A percentile compares a stretch with the other conserved stretches of the same genome.
Evolutionary conservation across 805 yeast genomes (phyloP).

Genomic region (Lachancea waltii): DNA sequence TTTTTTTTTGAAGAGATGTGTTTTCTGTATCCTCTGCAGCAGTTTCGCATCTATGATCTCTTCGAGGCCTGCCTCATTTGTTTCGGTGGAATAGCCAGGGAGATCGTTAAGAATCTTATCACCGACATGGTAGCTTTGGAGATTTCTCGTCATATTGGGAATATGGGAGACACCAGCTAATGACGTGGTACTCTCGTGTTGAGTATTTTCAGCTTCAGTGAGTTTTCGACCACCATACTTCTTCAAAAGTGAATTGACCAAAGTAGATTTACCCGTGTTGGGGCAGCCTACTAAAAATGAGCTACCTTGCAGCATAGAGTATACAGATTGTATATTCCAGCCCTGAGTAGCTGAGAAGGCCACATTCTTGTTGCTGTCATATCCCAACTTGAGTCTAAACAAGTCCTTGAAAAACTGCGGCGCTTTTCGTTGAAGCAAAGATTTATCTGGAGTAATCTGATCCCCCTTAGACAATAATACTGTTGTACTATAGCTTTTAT

Average conservation of each 20-base stretch:
- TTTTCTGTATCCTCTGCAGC: constrained; percentile 29
- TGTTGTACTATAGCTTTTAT: constrained; percentile 11
- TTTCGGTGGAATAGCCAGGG: constrained; percentile 34
- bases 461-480: constrained; percentile 29
- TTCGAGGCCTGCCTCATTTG: constrained; percentile 19
- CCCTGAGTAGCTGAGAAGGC: constrained; percentile 22
- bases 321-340: constrained; percentile 27
- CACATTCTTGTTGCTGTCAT: constrained; percentile 23
- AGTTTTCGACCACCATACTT: constrained; percentile 19
- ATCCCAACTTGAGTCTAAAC: constrained; percentile 27
- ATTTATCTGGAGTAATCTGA: constrained; percentile 24
- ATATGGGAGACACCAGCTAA: constrained; percentile 37
- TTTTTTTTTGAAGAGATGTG: constrained; percentile 27
- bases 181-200: constrained; percentile 13
- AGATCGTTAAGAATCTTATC: constrained; percentile 33
- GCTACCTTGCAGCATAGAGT: constrained; percentile 21
- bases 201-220: constrained; percentile 8
- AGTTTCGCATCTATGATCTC: constrained; percentile 24
- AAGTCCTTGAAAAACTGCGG: constrained; percentile 30
- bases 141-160: constrained; percentile 67
- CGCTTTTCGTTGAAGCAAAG: constrained; percentile 20
- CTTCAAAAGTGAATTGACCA: constrained; percentile 44
- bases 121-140: constrained; percentile 36
- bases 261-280: constrained; percentile 63
- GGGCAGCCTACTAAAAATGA: constrained; percentile 58